Conservation (phyloP, 768 basidiomycete genomes). For the Hortiboletus campestris region DNA sequence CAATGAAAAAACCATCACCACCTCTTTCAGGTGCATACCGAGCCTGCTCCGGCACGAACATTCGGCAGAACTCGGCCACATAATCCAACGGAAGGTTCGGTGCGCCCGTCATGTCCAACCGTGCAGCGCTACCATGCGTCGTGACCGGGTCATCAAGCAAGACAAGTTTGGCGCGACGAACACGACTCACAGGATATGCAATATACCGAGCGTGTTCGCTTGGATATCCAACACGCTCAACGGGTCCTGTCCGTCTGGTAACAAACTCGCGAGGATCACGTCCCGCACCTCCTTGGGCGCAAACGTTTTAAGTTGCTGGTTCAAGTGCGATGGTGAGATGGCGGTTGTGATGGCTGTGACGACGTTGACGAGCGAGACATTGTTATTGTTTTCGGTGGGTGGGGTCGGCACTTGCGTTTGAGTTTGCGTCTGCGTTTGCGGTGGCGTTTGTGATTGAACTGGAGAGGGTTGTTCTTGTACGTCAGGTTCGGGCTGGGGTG, state of each 20-base stretch:
- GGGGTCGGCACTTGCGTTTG: conserved; percentile 7
- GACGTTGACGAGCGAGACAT: conserved; percentile 38
- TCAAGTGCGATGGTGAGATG: conserved; percentile 36
- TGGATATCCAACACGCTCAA: conserved; percentile 53
- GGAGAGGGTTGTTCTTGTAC: conserved; percentile 16
- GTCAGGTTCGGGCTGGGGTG: conserved; percentile 15
- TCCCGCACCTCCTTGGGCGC: conserved; percentile 60
- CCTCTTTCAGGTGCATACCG: conserved; percentile 69
- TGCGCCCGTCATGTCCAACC: conserved; percentile 43
- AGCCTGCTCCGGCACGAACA: conserved; percentile 63
- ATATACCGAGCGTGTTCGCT: conserved; percentile 58
- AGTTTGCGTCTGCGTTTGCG: conserved; percentile 5
- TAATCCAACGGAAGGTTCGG: conserved; percentile 40
- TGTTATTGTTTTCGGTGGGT: conserved; percentile 1
- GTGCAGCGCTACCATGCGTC: conserved; percentile 48
- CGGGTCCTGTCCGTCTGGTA: conserved; percentile 68
- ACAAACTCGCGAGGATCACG: conserved; percentile 48
- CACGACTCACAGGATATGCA: conserved; percentile 68
- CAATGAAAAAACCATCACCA: conserved; percentile 23
- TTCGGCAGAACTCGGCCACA: conserved; percentile 56
- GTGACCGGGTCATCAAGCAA: background rate
- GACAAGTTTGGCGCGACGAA: background rate
- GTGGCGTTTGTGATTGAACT: conserved; percentile 6
- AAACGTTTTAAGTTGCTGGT: conserved; percentile 43
- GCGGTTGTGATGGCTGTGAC: conserved; percentile 47